phyloP scores from a whole-genome alignment of 371 early-diverging fungal genomes.

The Dichotomocladium elegans region DNA sequence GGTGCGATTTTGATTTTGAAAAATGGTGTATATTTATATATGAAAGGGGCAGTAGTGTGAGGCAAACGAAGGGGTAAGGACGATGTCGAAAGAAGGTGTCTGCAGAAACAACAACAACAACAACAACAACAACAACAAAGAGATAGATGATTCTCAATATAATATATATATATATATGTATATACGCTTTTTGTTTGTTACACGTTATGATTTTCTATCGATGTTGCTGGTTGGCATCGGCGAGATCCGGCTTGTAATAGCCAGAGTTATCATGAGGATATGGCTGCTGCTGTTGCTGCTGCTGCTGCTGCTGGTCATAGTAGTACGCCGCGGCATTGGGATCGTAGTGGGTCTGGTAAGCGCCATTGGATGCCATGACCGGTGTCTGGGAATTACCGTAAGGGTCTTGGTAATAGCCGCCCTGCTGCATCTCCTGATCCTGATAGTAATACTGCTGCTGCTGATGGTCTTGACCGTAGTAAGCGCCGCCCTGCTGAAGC shows the following conservation, averaged over 20 bases:
- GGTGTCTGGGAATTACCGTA: not conserved
- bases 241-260: slow-evolving; percentile 18
- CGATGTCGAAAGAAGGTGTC: no score
- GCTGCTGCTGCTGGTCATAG: slow-evolving; percentile 1
- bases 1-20: no score
- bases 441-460: slow-evolving; percentile 15
- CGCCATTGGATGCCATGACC: not conserved
- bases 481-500: slow-evolving; percentile 2
- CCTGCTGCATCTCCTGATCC: slow-evolving; percentile 4
- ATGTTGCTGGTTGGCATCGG: slow-evolving; percentile 6
- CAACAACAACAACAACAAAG: no score
- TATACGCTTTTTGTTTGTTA: no score
- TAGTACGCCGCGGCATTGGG: slow-evolving; percentile 4
- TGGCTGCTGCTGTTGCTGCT: not conserved
- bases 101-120: no score
- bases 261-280: not conserved
- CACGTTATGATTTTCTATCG: no score
- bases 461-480: slow-evolving; percentile 5
- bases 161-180: no score
- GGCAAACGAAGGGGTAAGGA: no score
- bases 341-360: not conserved
- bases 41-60: no score
- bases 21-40: no score
- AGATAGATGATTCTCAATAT: no score
- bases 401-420: slow-evolving; percentile 8